A percentile compares a stretch with the other conserved stretches of the same genome.
Conservation (phyloP, 257 asterid genomes). For the Cynanchum wilfordii region DNA sequence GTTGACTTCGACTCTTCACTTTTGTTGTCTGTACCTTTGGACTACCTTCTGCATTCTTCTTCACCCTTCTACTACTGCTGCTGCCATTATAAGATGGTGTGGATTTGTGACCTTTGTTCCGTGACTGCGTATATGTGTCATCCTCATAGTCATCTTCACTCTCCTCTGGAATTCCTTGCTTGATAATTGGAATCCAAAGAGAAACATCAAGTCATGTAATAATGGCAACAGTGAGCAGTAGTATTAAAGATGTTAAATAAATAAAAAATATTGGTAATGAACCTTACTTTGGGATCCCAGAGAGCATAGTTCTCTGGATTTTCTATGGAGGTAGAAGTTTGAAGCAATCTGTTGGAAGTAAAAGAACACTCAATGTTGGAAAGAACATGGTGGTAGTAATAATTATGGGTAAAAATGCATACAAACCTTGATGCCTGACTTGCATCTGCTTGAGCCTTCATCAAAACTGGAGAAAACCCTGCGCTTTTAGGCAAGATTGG, state of each 20-base stretch:
- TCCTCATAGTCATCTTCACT: conserved; percentile 33
- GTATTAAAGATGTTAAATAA: background rate
- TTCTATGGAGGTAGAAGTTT: conserved; percentile 24
- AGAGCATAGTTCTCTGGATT: conserved; percentile 34
- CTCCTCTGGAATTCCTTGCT: conserved; percentile 46
- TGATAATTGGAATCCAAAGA: conserved; percentile 23
- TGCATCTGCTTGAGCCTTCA: conserved; percentile 29
- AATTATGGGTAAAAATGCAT: background rate
- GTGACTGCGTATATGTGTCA: conserved; percentile 17
- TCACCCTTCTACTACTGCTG: conserved; percentile 19
- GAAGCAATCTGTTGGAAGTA: conserved; percentile 34
- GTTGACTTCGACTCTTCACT: conserved; percentile 29
- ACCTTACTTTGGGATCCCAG: conserved; percentile 50
- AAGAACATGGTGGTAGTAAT: background rate
- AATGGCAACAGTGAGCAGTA: background rate
- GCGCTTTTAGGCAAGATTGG: conserved; percentile 78
- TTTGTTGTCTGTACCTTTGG: conserved; percentile 20
- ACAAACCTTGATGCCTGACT: conserved; percentile 37
- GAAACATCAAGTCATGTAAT: conserved; percentile 1
- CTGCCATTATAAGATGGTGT: conserved; percentile 29
- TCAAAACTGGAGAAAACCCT: conserved; percentile 52
- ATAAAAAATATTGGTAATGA: background rate
- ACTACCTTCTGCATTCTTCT: conserved; percentile 27
- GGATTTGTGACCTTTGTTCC: conserved; percentile 23
- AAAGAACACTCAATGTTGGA: background rate